Base-by-base conservation (phyloP, 1,139 yeast genomes). In the Suhomyces terraborum region DNA sequence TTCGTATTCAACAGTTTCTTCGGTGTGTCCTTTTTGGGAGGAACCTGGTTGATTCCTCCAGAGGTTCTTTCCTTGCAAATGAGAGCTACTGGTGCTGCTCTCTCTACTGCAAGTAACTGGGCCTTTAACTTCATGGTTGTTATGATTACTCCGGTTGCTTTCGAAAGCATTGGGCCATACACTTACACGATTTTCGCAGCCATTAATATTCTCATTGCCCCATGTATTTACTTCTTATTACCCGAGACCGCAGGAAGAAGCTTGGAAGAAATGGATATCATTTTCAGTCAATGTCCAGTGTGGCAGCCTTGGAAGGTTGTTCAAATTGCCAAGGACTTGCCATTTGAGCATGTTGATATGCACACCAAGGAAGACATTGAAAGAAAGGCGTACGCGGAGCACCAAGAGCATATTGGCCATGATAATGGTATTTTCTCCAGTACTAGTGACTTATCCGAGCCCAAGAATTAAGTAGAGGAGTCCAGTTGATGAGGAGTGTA, bases 191-290 rank as follows among this genome's bases (percentile, higher is more conserved):
- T 66, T 31, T 66, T 66, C 49, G 70, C 69, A 4, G 66, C 48
- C 32, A 50, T 77, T 41, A 79, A 79, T 48, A 59, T 66, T 22
- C 51, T 69, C 26, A 69, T 80, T 67, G 66, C 82, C 31, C 86
- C 88, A 16, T 61, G 67, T 19, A 68, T 79, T 16, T 79, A 72
- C 57, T 66, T 77, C 47, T 70, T 78, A 46, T 73, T 78, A 38
- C 86, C 86, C 2, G 86, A 81, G 56, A 80, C 86, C 2, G 76
- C 78, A 53, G 80, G 77, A 19, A 66, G 77, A 41, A 73, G 82
- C 3, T 67, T 80, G 52, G 85, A 80, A 56, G 84, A 80, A 55
- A 65, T 81, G 60, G 85, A 80, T 16, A 68, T 76, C 49, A 81
- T 84, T 48, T 81, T 79, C 54, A 69, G 58, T 35, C 64, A 59